phyloP scores from a whole-genome alignment of 2,329 filamentous ascomycete genomes.

The Emmonsiellopsis sp. region DNA sequence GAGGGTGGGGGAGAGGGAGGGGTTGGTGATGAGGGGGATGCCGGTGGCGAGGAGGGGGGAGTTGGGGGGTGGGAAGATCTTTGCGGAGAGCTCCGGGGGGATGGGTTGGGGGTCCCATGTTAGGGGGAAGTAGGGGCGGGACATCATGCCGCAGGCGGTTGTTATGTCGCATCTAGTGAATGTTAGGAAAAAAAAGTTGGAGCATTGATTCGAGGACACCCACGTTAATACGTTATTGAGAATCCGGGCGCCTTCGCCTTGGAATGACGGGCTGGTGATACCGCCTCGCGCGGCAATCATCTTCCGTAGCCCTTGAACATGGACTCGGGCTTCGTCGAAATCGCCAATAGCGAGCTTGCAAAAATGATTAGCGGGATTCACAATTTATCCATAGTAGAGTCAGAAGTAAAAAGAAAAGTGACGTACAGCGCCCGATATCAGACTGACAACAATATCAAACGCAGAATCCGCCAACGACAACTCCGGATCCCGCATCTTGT shows the following conservation, averaged over 20 bases:
- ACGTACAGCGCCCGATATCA: slow-evolving; percentile 28
- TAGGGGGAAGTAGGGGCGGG: slow-evolving; percentile 26
- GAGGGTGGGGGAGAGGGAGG: slow-evolving; percentile 21
- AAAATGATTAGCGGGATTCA: neutral
- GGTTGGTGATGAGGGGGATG: slow-evolving; percentile 20
- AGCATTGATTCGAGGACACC: slow-evolving; percentile 1
- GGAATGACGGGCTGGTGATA: slow-evolving; percentile 18
- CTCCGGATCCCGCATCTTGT: slow-evolving; percentile 21
- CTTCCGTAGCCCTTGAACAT: slow-evolving; percentile 28
- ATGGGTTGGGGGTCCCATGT: slow-evolving; percentile 24
- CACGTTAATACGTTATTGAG: slow-evolving; percentile 23
- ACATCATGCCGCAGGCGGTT: slow-evolving; percentile 25
- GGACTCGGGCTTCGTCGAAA: slow-evolving; percentile 30
- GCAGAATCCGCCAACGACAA: slow-evolving; percentile 23
- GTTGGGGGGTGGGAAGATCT: slow-evolving; percentile 20
- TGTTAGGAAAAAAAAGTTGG: neutral
- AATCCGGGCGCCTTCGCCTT: slow-evolving; percentile 14
- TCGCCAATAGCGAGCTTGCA: slow-evolving; percentile 28
- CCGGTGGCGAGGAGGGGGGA: slow-evolving; percentile 20
- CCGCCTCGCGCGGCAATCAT: slow-evolving; percentile 32
- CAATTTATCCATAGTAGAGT: neutral
- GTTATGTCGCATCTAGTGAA: slow-evolving; percentile 25
- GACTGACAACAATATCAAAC: slow-evolving; percentile 29
- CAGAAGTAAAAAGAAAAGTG: neutral
- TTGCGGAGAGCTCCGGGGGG: slow-evolving; percentile 18